These are phyloP conservation scores for Alternaria arborescens DNA, from an alignment of 2,329 filamentous ascomycete genomes.

Conservation along the genomic window DNA sequence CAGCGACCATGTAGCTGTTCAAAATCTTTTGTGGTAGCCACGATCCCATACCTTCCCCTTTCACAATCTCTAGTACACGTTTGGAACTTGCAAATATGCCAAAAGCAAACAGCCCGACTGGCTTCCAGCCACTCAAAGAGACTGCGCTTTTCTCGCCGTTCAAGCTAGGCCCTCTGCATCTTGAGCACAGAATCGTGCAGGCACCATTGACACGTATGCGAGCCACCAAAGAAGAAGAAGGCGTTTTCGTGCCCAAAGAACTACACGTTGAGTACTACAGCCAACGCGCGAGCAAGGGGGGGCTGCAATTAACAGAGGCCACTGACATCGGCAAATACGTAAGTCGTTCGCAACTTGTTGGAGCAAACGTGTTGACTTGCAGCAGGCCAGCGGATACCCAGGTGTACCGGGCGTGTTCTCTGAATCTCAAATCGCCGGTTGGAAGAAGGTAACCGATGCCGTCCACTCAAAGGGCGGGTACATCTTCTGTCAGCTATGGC, in stretches of 20 bases:
- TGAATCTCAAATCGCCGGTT: constrained; percentile 57
- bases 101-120: constrained; percentile 40
- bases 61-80: not conserved
- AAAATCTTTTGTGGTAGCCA: constrained; percentile 2
- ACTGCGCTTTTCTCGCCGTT: constrained; percentile 45
- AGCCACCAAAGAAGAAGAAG: constrained; percentile 59
- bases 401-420: constrained; percentile 45
- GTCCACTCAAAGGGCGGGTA: constrained; percentile 61
- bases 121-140: constrained; percentile 44
- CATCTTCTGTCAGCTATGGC: constrained; percentile 58
- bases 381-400: constrained; percentile 51
- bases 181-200: constrained; percentile 52
- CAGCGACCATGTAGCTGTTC: constrained; percentile 20
- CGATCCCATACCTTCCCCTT: not conserved
- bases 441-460: constrained; percentile 61
- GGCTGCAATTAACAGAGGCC: constrained; percentile 67
- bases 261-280: constrained; percentile 61
- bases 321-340: constrained; percentile 53
- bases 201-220: constrained; percentile 55
- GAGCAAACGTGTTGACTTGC: constrained; percentile 27
- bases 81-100: constrained; percentile 34
- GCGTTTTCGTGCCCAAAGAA: constrained; percentile 58
- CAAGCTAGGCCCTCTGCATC: constrained; percentile 43
- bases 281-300: constrained; percentile 64
- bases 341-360: constrained; percentile 2